These are phyloP conservation scores for Tricholoma hemisulphureum DNA, from an alignment of 768 basidiomycete species.

Conservation along the genomic window DNA sequence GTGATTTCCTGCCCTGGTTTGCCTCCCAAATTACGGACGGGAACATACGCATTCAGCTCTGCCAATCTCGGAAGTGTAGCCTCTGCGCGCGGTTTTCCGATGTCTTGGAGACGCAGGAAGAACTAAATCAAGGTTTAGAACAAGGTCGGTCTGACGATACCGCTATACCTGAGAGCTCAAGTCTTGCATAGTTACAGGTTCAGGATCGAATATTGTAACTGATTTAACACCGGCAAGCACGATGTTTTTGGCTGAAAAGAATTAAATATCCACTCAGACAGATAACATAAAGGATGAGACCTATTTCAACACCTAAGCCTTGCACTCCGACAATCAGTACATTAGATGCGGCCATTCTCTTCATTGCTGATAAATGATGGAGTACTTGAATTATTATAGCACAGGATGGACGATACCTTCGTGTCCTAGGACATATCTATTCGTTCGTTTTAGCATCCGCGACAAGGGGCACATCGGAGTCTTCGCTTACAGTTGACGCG, in stretches of 20 bases:
- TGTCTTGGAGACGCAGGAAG: constrained; percentile 84
- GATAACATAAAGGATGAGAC: constrained; percentile 29
- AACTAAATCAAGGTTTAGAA: constrained; percentile 54
- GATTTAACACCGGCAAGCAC: constrained; percentile 96
- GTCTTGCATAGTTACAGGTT: constrained; percentile 83
- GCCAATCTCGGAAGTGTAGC: constrained; percentile 86
- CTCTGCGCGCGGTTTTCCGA: constrained; percentile 85
- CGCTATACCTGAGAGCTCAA: constrained; percentile 83
- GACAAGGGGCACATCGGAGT: constrained; percentile 9
- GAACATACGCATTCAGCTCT: constrained; percentile 95
- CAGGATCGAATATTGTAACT: constrained; percentile 93
- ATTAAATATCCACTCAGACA: constrained; percentile 6
- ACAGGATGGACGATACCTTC: constrained; percentile 58
- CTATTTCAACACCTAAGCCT: constrained; percentile 95
- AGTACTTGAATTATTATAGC: constrained; percentile 6
- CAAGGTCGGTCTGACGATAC: not conserved
- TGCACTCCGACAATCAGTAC: constrained; percentile 90
- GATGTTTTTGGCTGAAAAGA: constrained; percentile 81
- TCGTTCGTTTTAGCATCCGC: constrained; percentile 14
- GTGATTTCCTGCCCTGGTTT: constrained; percentile 73
- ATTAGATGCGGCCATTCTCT: constrained; percentile 96
- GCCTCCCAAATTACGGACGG: constrained; percentile 84
- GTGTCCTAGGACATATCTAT: constrained; percentile 91
- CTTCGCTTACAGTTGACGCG: constrained; percentile 81
- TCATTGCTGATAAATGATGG: constrained; percentile 73